A percentile compares a stretch with the other conserved stretches of the same genome.
These are phyloP conservation scores for Alternaria brassicicola DNA, from an alignment of 2,329 filamentous ascomycete genomes.

Conservation along the genomic window DNA sequence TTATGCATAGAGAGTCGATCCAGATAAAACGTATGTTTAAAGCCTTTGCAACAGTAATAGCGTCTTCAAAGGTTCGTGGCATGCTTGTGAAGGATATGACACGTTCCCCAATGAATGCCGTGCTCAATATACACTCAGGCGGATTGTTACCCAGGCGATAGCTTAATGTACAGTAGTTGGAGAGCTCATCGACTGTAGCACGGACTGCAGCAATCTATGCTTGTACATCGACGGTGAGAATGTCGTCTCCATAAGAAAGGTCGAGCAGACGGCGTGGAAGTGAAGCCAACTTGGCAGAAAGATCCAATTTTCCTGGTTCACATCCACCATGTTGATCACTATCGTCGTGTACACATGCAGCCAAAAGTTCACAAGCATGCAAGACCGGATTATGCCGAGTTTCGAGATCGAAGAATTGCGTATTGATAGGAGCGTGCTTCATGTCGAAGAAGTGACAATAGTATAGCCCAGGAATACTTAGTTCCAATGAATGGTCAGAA, in stretches of 20 bases:
- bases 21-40: background rate
- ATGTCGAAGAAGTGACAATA: background rate
- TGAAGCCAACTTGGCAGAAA: rapidly evolving
- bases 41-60: background rate
- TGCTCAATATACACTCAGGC: background rate
- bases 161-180: background rate
- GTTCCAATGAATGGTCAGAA: no score
- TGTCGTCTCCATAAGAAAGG: background rate
- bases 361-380: background rate
- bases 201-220: background rate
- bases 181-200: background rate
- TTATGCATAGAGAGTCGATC: background rate
- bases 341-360: background rate
- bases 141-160: background rate
- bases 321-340: background rate
- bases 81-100: background rate
- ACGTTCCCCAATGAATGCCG: background rate
- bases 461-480: no score
- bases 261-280: background rate
- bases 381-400: background rate
- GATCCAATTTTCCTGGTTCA: background rate
- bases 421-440: no score
- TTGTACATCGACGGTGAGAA: background rate
- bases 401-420: background rate
- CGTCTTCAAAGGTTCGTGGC: background rate